A percentile compares a stretch with the other conserved stretches of the same genome.
These are phyloP conservation scores for Pestalotiopsis sp. DNA, from an alignment of 2,329 filamentous ascomycete species.

Conservation along the genomic window DNA sequence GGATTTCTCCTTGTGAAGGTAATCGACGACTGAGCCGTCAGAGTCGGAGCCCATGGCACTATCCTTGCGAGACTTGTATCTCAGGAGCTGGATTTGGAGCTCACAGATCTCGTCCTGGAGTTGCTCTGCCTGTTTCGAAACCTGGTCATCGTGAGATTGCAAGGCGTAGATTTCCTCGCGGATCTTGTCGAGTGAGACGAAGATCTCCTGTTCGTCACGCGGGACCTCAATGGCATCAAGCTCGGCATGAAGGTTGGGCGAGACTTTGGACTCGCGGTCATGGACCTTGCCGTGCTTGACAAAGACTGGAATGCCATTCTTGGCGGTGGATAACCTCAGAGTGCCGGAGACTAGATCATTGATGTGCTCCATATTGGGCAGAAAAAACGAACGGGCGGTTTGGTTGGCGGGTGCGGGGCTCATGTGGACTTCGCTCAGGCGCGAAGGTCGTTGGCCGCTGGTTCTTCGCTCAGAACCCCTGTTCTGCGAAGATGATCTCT, in stretches of 20 bases:
- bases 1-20: slow-evolving; percentile 56
- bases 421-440: slow-evolving; percentile 13
- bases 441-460: slow-evolving; percentile 19
- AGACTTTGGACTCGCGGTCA: slow-evolving; percentile 38
- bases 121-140: slow-evolving; percentile 55
- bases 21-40: slow-evolving; percentile 43
- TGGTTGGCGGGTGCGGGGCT: slow-evolving; percentile 36
- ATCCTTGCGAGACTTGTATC: slow-evolving; percentile 43
- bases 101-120: slow-evolving; percentile 53
- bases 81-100: slow-evolving; percentile 51
- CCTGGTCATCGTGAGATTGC: slow-evolving; percentile 57
- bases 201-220: slow-evolving; percentile 58
- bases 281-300: slow-evolving; percentile 56
- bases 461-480: not conserved
- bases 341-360: slow-evolving; percentile 59
- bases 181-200: slow-evolving; percentile 64
- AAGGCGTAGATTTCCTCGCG: slow-evolving; percentile 57
- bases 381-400: slow-evolving; percentile 53
- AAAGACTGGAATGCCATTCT: slow-evolving; percentile 57
- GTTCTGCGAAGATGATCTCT: slow-evolving; percentile 14
- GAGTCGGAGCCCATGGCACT: slow-evolving; percentile 45
- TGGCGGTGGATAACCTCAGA: slow-evolving; percentile 52
- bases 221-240: slow-evolving; percentile 53
- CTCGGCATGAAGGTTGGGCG: slow-evolving; percentile 44
- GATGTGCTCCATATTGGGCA: slow-evolving; percentile 57